These are phyloP conservation scores for Candida nitratophila DNA, from an alignment of 805 yeast genomes.

Conservation along the genomic window DNA sequence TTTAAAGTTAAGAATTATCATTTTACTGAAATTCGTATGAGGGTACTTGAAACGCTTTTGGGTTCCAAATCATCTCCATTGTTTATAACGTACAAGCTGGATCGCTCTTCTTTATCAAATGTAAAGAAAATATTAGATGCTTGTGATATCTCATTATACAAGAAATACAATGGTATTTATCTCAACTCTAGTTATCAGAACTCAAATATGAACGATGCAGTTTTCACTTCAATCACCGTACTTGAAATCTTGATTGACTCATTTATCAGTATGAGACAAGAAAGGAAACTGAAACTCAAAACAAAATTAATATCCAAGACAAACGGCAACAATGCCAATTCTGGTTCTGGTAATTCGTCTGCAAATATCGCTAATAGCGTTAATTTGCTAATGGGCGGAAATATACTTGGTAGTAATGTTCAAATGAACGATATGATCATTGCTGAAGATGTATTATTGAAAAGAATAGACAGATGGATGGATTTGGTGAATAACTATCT, in stretches of 20 bases:
- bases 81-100: neutral
- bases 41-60: conserved; percentile 13
- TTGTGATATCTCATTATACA: conserved; percentile 17
- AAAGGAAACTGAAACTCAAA: conserved; percentile 13
- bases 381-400: neutral
- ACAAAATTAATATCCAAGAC: neutral
- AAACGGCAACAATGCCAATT: conserved; percentile 10
- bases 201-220: neutral
- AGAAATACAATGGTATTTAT: conserved; percentile 5
- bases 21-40: conserved; percentile 20
- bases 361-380: neutral
- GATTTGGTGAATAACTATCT: conserved; percentile 25
- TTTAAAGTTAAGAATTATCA: conserved; percentile 16
- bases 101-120: conserved; percentile 1
- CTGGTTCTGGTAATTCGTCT: neutral
- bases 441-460: conserved; percentile 30
- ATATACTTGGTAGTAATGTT: neutral
- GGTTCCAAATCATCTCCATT: neutral
- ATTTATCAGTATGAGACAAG: conserved; percentile 26
- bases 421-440: conserved; percentile 25
- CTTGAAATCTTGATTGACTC: conserved; percentile 38
- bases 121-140: conserved; percentile 19
- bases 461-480: conserved; percentile 45
- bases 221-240: conserved; percentile 24
- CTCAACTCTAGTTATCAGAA: neutral